Evolutionary conservation across 108 stramenopile genomes (phyloP).

Genomic region (Aurantiochytrium sp.): DNA sequence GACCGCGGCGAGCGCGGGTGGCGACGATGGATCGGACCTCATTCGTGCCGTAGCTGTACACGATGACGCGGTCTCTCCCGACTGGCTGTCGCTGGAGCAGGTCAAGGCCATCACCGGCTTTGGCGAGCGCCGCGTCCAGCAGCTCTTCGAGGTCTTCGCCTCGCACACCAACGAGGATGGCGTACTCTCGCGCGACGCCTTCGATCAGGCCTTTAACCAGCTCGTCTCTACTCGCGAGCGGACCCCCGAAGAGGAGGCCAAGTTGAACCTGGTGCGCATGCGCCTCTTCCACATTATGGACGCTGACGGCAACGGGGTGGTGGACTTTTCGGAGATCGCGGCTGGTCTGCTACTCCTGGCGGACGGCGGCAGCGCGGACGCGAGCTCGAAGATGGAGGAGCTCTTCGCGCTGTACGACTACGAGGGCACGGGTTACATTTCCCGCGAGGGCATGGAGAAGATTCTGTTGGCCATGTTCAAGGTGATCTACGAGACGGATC

Average conservation of each 20-base stretch:
- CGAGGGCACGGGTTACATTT: neutral
- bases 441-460: neutral
- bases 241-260: neutral
- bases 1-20: neutral
- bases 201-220: neutral
- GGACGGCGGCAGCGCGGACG: neutral
- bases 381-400: neutral
- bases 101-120: slow-evolving; percentile 24
- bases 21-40: neutral
- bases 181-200: neutral
- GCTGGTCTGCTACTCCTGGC: slow-evolving; percentile 34
- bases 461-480: neutral
- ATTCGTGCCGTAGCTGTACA: neutral
- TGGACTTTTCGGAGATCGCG: slow-evolving; percentile 40
- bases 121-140: neutral
- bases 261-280: neutral
- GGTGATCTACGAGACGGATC: neutral
- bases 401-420: neutral
- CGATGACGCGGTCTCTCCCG: neutral
- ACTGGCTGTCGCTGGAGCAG: neutral
- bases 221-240: neutral
- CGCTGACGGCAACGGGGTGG: neutral
- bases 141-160: slow-evolving; percentile 34
- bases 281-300: slow-evolving; percentile 34
- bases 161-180: neutral